Conservation (phyloP, 352 stramenopile genomes). For the Globisporangium camurandrum region DNA sequence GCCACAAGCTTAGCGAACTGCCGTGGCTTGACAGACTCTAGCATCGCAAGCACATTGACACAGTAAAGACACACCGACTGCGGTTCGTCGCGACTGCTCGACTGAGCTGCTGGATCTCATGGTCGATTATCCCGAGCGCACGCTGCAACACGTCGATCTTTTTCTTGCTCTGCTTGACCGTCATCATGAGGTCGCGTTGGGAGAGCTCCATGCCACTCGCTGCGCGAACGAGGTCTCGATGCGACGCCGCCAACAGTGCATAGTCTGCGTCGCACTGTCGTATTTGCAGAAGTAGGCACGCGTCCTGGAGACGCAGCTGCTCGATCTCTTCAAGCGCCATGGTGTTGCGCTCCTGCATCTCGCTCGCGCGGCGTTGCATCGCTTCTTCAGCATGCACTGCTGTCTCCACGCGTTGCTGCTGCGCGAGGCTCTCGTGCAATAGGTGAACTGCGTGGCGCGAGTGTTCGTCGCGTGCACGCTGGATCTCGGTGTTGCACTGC, state of each 20-base stretch:
- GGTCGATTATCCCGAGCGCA: slow-evolving; percentile 22
- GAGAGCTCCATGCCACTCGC: slow-evolving; percentile 23
- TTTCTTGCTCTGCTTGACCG: slow-evolving; percentile 24
- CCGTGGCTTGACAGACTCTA: not conserved
- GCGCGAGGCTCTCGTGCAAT: slow-evolving; percentile 18
- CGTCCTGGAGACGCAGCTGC: slow-evolving; percentile 8
- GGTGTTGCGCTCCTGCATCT: slow-evolving; percentile 8
- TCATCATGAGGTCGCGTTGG: slow-evolving; percentile 19
- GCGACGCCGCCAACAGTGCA: slow-evolving; percentile 6
- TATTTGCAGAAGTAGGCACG: slow-evolving; percentile 2
- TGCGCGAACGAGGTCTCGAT: slow-evolving; percentile 14
- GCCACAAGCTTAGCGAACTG: no score
- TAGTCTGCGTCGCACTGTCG: slow-evolving; percentile 19
- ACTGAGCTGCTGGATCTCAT: slow-evolving; percentile 26
- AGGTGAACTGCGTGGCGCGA: slow-evolving; percentile 22
- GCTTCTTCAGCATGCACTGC: not conserved
- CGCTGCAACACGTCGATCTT: slow-evolving; percentile 20
- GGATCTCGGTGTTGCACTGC: not conserved
- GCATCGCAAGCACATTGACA: no score
- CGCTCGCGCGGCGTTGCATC: slow-evolving; percentile 2
- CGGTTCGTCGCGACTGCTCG: slow-evolving; percentile 20
- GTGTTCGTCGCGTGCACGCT: slow-evolving; percentile 16
- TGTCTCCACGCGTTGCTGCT: slow-evolving; percentile 18
- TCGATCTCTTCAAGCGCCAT: slow-evolving; percentile 10
- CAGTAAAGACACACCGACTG: slow-evolving; percentile 21